phyloP scores from a whole-genome alignment of 192 early-diverging fungal species.

The Powellomyces hirtus region DNA sequence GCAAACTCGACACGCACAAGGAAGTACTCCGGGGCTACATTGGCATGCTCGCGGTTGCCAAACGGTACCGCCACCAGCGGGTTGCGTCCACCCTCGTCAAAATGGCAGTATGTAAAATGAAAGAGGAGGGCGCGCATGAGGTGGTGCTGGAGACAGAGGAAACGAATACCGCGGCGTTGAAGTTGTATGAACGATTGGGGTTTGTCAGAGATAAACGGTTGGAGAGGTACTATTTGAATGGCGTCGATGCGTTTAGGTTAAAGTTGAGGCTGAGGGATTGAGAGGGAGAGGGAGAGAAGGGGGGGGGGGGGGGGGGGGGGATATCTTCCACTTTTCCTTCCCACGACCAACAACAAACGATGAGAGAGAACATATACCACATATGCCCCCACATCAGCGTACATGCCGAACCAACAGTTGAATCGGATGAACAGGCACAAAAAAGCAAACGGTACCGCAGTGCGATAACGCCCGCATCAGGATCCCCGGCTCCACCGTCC shows the following conservation, averaged over 20 bases:
- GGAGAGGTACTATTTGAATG: constrained; percentile 89
- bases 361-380: no score
- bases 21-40: constrained; percentile 83
- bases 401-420: no score
- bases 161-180: constrained; percentile 78
- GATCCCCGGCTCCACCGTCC: no score
- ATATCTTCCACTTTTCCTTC: no score
- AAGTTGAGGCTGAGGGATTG: constrained; percentile 30
- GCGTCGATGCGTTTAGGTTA: constrained; percentile 79
- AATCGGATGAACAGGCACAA: no score
- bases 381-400: no score
- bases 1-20: constrained; percentile 77
- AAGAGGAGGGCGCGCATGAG: constrained; percentile 73
- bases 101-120: constrained; percentile 75
- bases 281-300: no score
- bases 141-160: constrained; percentile 91
- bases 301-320: no score
- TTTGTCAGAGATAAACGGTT: constrained; percentile 93
- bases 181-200: constrained; percentile 85
- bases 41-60: constrained; percentile 93
- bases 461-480: no score
- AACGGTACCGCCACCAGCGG: constrained; percentile 70
- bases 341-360: no score
- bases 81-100: constrained; percentile 79
- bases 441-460: no score